phyloP scores from a whole-genome alignment of 495 filamentous ascomycete genomes.

The Cercophora sp. region DNA sequence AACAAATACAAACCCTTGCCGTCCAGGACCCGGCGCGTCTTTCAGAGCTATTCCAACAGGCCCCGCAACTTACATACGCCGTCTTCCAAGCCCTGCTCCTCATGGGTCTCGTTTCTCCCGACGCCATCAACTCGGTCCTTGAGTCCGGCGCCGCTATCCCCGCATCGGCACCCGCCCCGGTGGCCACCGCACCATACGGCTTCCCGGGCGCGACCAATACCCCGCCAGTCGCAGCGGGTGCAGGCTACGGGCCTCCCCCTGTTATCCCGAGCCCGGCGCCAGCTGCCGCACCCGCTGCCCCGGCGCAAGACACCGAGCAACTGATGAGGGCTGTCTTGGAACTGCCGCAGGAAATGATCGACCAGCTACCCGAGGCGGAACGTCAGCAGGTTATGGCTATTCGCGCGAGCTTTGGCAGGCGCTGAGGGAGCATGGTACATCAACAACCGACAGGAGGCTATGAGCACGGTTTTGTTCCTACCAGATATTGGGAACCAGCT shows the following conservation, averaged over 20 bases:
- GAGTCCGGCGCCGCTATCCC: constrained; percentile 30
- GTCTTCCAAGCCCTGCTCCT: constrained; percentile 93
- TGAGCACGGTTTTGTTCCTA: no score
- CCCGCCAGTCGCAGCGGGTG: constrained; percentile 44
- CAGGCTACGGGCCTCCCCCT: constrained; percentile 38
- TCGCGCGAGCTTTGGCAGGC: constrained; percentile 25
- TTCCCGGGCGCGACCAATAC: constrained; percentile 57
- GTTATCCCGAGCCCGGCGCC: constrained; percentile 25
- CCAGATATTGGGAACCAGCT: no score
- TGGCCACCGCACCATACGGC: constrained; percentile 22
- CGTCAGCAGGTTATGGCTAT: constrained; percentile 73
- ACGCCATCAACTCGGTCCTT: constrained; percentile 47
- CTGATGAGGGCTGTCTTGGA: constrained; percentile 71
- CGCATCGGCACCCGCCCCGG: constrained; percentile 24
- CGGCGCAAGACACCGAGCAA: constrained; percentile 54
- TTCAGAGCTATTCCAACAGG: constrained; percentile 79
- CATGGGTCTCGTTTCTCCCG: constrained; percentile 80
- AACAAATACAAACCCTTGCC: constrained; percentile 88
- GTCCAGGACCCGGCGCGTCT: constrained; percentile 77
- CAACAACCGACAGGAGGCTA: no score
- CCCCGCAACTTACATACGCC: constrained; percentile 90
- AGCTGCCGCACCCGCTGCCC: constrained; percentile 31
- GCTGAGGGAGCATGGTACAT: no score
- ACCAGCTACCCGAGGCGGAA: constrained; percentile 67
- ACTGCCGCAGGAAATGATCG: constrained; percentile 71